Conservation (phyloP, 2,329 filamentous ascomycete genomes). For the Neonectria faginata region DNA sequence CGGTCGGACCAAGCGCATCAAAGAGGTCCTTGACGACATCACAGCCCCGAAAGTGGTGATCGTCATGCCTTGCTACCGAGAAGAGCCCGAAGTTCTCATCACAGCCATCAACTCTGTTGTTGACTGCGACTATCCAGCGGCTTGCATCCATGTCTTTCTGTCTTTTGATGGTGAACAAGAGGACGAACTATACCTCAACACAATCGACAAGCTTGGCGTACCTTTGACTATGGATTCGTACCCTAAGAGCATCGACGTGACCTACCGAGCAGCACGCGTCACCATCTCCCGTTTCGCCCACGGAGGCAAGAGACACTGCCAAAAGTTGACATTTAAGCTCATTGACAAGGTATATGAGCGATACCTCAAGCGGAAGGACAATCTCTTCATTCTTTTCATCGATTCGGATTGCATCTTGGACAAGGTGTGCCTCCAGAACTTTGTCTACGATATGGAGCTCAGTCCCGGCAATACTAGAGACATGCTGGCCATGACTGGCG, state of each 20-base stretch:
- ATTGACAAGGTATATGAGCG: slow-evolving; percentile 93
- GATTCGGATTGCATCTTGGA: slow-evolving; percentile 97
- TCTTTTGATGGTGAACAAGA: slow-evolving; percentile 94
- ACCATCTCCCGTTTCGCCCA: slow-evolving; percentile 94
- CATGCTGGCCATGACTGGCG: slow-evolving; percentile 97
- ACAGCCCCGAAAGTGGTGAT: slow-evolving; percentile 95
- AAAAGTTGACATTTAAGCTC: slow-evolving; percentile 91
- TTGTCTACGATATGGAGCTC: slow-evolving; percentile 98
- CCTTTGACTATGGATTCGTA: slow-evolving; percentile 81
- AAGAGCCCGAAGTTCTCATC: slow-evolving; percentile 84
- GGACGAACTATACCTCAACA: slow-evolving; percentile 89
- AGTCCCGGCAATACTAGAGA: slow-evolving; percentile 91
- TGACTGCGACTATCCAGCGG: slow-evolving; percentile 91
- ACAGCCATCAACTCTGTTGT: slow-evolving; percentile 92
- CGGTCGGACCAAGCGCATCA: slow-evolving; percentile 83
- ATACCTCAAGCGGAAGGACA: slow-evolving; percentile 88
- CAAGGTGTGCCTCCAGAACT: slow-evolving; percentile 92
- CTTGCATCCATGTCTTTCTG: slow-evolving; percentile 93
- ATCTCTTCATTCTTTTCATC: slow-evolving; percentile 95
- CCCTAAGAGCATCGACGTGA: slow-evolving; percentile 90
- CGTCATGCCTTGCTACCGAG: slow-evolving; percentile 97
- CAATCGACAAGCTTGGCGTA: slow-evolving; percentile 86
- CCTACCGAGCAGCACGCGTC: slow-evolving; percentile 83
- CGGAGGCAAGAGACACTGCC: slow-evolving; percentile 92
- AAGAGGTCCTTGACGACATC: slow-evolving; percentile 83